Evolutionary conservation across 2,329 filamentous ascomycete genomes (phyloP).

Genomic region (Diaporthe sp.): DNA sequence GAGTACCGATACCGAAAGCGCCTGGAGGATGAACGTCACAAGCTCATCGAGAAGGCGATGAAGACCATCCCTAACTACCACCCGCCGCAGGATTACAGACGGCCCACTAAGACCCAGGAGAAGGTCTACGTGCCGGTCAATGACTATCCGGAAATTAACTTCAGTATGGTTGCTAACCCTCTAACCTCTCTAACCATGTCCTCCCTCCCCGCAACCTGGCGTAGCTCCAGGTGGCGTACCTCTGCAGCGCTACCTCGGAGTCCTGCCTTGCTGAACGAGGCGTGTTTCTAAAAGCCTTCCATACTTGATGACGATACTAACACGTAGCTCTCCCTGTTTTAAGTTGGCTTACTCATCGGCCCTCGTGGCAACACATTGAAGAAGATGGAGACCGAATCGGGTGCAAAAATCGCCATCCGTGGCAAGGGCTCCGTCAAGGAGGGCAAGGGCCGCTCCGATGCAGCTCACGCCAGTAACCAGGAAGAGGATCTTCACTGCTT

Average conservation of each 20-base stretch:
- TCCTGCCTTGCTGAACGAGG: conserved; percentile 48
- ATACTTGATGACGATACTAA: conserved; percentile 75
- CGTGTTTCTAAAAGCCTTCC: conserved; percentile 47
- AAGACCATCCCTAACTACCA: conserved; percentile 99
- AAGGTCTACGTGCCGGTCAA: conserved; percentile 99
- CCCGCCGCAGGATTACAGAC: conserved; percentile 96
- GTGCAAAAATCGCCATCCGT: conserved; percentile 98
- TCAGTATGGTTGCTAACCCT: conserved; percentile 99
- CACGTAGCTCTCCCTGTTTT: conserved; percentile 85
- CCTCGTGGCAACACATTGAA: conserved; percentile 99
- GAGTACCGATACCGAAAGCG: conserved; percentile 98
- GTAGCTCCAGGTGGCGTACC: conserved; percentile 50
- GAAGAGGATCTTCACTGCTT: conserved; percentile 99
- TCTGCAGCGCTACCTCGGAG: conserved; percentile 43
- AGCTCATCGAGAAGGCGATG: conserved; percentile 98
- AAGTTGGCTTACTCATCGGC: conserved; percentile 99
- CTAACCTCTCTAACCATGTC: conserved; percentile 78
- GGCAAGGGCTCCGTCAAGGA: conserved; percentile 99
- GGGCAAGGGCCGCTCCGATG: conserved; percentile 98
- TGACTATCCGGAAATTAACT: conserved; percentile 99
- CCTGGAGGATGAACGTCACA: conserved; percentile 98
- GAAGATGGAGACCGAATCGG: conserved; percentile 98
- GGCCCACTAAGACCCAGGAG: conserved; percentile 99
- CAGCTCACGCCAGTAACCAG: conserved; percentile 99
- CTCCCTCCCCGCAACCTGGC: conserved; percentile 56